phyloP scores from a whole-genome alignment of 2,329 filamentous ascomycete genomes.

The Aspergillus clavatus region DNA sequence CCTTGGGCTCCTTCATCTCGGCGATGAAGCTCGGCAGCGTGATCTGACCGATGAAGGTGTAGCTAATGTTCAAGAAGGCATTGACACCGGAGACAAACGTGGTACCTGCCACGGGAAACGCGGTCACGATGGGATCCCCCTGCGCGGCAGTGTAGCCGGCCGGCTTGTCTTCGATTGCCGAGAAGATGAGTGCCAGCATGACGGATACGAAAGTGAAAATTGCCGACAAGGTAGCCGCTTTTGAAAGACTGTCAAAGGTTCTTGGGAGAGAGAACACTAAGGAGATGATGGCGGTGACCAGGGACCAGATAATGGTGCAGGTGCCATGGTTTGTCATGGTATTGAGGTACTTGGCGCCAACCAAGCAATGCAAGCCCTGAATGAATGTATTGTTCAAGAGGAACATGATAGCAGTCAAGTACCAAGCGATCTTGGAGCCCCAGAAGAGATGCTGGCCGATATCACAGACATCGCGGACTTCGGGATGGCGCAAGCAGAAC shows the following conservation, averaged over 20 bases:
- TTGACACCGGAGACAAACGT: constrained; percentile 78
- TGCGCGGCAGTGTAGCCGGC: constrained; percentile 56
- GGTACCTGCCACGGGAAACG: constrained; percentile 63
- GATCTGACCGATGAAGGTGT: constrained; percentile 94
- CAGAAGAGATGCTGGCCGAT: constrained; percentile 95
- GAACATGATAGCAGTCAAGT: constrained; percentile 75
- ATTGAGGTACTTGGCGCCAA: constrained; percentile 82
- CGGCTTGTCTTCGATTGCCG: constrained; percentile 69
- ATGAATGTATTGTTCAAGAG: constrained; percentile 92
- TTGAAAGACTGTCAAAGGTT: constrained; percentile 76
- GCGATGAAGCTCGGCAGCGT: constrained; percentile 92
- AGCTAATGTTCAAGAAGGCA: constrained; percentile 91
- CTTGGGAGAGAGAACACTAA: constrained; percentile 77
- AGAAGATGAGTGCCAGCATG: constrained; percentile 75
- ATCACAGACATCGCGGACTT: constrained; percentile 88
- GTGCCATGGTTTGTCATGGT: constrained; percentile 70
- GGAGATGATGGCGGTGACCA: constrained; percentile 68
- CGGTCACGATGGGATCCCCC: constrained; percentile 64
- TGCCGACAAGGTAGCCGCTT: constrained; percentile 72
- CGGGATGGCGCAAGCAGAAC: constrained; percentile 85
- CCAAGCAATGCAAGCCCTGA: constrained; percentile 72
- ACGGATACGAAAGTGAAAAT: constrained; percentile 89
- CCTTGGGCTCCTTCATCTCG: constrained; percentile 75
- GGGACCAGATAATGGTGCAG: constrained; percentile 76
- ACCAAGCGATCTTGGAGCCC: constrained; percentile 69